phyloP scores from a whole-genome alignment of 345 rosid genomes.

The Ceriops zippeliana region DNA sequence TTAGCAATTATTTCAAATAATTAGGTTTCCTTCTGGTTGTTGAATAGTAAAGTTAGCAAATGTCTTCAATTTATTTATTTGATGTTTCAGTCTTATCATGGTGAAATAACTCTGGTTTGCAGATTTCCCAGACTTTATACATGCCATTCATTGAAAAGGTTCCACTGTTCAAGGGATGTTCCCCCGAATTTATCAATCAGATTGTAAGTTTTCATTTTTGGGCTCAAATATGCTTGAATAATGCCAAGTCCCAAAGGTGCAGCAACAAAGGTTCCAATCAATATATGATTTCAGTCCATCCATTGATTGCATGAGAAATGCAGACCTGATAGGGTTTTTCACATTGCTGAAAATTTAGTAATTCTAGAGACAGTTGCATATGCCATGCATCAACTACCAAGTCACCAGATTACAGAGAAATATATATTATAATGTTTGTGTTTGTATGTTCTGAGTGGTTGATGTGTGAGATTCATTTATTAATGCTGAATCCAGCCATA shows the following conservation, averaged over 20 bases:
- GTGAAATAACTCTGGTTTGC: conserved; percentile 17
- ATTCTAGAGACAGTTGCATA: too few relatives aligned
- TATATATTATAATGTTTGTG: too few relatives aligned
- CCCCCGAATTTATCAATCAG: conserved; percentile 79
- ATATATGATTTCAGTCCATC: too few relatives aligned
- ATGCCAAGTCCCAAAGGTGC: background rate
- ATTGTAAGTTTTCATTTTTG: conserved; percentile 46
- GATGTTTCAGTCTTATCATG: conserved; percentile 4
- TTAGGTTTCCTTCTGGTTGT: too few relatives aligned
- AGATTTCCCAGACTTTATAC: conserved; percentile 73
- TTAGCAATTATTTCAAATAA: too few relatives aligned
- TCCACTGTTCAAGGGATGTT: conserved; percentile 68
- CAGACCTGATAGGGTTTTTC: too few relatives aligned
- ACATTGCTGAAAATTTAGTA: too few relatives aligned
- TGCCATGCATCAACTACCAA: too few relatives aligned
- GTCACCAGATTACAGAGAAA: too few relatives aligned
- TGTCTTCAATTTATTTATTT: background rate
- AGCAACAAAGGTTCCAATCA: background rate
- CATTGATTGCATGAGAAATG: too few relatives aligned
- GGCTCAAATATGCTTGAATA: background rate
- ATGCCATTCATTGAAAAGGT: conserved; percentile 54
- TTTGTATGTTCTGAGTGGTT: too few relatives aligned
- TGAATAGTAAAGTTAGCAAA: background rate
- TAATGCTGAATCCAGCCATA: background rate
- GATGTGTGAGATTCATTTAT: background rate